Conservation (phyloP, 2,329 filamentous ascomycete species). For the Scopulariopsis brevicaulis region DNA sequence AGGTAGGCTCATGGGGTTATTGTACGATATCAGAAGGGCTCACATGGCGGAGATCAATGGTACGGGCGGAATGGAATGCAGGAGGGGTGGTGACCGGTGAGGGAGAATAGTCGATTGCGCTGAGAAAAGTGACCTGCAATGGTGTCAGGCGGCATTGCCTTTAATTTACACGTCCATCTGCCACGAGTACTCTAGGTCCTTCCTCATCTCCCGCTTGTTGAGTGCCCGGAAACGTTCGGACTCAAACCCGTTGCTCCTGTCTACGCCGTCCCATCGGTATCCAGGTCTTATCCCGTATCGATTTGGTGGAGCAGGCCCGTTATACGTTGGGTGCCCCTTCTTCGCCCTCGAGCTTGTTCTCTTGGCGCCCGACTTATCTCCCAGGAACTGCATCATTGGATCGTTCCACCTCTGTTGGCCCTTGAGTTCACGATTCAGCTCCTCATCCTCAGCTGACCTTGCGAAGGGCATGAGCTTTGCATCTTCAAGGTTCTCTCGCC, state of each 20-base stretch:
- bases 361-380: constrained; percentile 29
- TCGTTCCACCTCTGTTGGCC: constrained; percentile 80
- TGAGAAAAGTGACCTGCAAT: constrained; percentile 3
- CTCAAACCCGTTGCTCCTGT: constrained; percentile 88
- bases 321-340: constrained; percentile 55
- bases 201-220: constrained; percentile 65
- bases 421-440: constrained; percentile 75
- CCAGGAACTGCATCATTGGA: constrained; percentile 73
- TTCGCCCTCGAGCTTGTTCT: constrained; percentile 17
- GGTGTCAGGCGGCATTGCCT: not conserved
- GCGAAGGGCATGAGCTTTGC: constrained; percentile 76
- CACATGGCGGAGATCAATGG: not conserved
- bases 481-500: constrained; percentile 61
- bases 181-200: constrained; percentile 82
- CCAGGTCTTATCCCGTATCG: constrained; percentile 88
- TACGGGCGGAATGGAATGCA: constrained; percentile 11
- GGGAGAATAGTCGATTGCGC: not conserved
- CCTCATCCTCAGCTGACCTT: constrained; percentile 69
- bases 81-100: not conserved
- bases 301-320: constrained; percentile 76
- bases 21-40: not conserved
- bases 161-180: constrained; percentile 81
- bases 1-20: not conserved
- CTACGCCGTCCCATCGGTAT: constrained; percentile 93
- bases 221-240: constrained; percentile 82